Percentiles rank a stretch among this genome's conserved stretches.
Evolutionary conservation across 2,329 filamentous ascomycete species (phyloP).

Genomic region (Hypocreales sp.): DNA sequence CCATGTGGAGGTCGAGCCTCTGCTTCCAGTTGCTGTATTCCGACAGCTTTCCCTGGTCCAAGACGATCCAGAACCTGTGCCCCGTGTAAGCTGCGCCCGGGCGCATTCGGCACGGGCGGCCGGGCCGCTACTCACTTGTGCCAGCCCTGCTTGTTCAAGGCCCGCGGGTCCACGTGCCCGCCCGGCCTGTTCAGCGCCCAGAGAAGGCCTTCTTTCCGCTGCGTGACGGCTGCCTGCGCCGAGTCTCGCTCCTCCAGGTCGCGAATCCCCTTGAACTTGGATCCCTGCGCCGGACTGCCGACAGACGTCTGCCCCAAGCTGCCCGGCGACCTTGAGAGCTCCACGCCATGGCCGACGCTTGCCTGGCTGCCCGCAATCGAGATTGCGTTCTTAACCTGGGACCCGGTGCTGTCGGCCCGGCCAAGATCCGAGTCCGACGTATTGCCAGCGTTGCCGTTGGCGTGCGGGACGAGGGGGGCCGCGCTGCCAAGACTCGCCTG

Average conservation of each 20-base stretch:
- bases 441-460: constrained; percentile 31
- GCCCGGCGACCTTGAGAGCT: constrained; percentile 42
- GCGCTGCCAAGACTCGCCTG: constrained; percentile 27
- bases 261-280: constrained; percentile 78
- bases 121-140: constrained; percentile 59
- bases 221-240: constrained; percentile 33
- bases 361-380: constrained; percentile 25
- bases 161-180: constrained; percentile 88
- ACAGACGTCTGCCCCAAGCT: constrained; percentile 29
- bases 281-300: constrained; percentile 33
- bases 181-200: constrained; percentile 91
- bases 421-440: constrained; percentile 54
- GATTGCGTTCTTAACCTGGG: constrained; percentile 41
- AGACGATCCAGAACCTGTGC: constrained; percentile 89
- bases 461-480: constrained; percentile 12
- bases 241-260: constrained; percentile 76
- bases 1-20: constrained; percentile 89
- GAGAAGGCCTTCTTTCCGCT: constrained; percentile 82
- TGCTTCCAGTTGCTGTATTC: constrained; percentile 99
- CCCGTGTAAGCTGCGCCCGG: background rate
- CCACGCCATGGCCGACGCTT: constrained; percentile 15
- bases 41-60: constrained; percentile 90
- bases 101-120: background rate
- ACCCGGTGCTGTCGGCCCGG: constrained; percentile 59
- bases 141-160: constrained; percentile 94